phyloP scores from a whole-genome alignment of 495 filamentous ascomycete species.

The Diplogelasinospora grovesii region DNA sequence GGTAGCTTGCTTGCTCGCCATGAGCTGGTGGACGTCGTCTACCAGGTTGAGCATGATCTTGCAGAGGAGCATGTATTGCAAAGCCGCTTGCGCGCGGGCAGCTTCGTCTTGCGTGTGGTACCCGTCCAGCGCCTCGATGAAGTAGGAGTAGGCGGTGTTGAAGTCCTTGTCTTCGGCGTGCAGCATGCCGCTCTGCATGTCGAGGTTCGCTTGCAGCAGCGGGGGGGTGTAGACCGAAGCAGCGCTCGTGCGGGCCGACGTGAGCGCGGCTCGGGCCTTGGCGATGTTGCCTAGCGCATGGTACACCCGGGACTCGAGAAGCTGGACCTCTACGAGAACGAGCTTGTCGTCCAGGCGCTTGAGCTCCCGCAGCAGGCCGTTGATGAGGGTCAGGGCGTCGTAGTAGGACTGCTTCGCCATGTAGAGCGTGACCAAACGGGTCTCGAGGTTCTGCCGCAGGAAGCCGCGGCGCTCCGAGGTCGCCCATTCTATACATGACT shows the following conservation, averaged over 20 bases:
- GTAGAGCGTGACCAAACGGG: conserved; percentile 84
- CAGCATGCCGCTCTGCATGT: conserved; percentile 98
- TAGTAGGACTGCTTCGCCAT: conserved; percentile 96
- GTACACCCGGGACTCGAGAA: conserved; percentile 93
- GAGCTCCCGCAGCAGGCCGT: conserved; percentile 86
- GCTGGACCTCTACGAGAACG: conserved; percentile 95
- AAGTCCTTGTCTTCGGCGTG: conserved; percentile 99
- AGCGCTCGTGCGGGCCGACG: conserved; percentile 86
- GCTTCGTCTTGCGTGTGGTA: conserved; percentile 89
- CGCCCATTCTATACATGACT: conserved; percentile 99
- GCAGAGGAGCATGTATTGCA: conserved; percentile 99
- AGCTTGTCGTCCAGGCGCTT: conserved; percentile 98
- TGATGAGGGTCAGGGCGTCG: conserved; percentile 93
- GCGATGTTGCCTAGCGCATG: conserved; percentile 94
- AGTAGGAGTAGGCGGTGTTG: conserved; percentile 96
- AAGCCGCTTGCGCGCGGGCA: conserved; percentile 74
- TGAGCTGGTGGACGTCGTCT: conserved; percentile 88
- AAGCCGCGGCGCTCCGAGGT: conserved; percentile 87
- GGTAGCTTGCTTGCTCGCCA: conserved; percentile 89
- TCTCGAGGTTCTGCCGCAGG: conserved; percentile 96
- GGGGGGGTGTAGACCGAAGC: conserved; percentile 97
- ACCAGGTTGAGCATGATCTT: conserved; percentile 98
- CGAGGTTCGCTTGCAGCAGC: conserved; percentile 86
- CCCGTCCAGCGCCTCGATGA: conserved; percentile 96
- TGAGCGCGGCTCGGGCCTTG: conserved; percentile 92